Evolutionary conservation across 129 eudicot species (phyloP), one percentile per base, ranked within the genome.

Genomic region (Smallanthus sonchifolius): DNA sequence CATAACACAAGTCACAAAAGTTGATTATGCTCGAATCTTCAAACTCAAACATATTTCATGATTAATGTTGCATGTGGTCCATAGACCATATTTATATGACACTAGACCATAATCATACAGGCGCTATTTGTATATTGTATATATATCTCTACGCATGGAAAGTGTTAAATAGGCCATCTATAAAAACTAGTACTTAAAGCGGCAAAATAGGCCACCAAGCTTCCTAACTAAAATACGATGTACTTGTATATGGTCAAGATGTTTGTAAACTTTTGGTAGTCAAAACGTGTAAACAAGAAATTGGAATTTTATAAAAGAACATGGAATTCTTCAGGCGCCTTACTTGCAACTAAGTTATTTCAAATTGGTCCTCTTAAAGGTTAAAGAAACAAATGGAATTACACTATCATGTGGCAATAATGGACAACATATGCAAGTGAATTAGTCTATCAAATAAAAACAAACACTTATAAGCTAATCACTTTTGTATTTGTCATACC

Each of bases 401-500:
- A 6, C 54, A 73, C 60, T 36, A 30, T 35, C 10, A 62, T 37
- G 48, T 64, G 15, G 7, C 3, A 4, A 37, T 4, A 32, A 61
- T 38, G 14, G 15, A 6, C 19, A 17, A 62, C 5, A 17, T 47
- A 65, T 65, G 39, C 38, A 65, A 51, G 52, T 54, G 44, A 49
- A 36, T 7, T 61, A 37, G 40, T 34, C 43, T 42, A 24, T 17
- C 51, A 13, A 49, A 67, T 43, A 5, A 43, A 44, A 73, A 16
- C 19, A 38, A 7, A 42, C 38, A 64, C 74, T 42, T 42, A 37
- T 67, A 72, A 42, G 9, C 24, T 36, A 20, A 73, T 16, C 64
- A 20, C 34, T 44, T 61, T 74, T 76, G 32, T 43, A 43, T 40
- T 40, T 2, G 28, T 32, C 76, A 30, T 82, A 94, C 99, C 83